Evolutionary conservation across 1,284 basidiomycete genomes (phyloP), one percentile per base, ranked within the genome.

Genomic region (Coniophora puteana): DNA sequence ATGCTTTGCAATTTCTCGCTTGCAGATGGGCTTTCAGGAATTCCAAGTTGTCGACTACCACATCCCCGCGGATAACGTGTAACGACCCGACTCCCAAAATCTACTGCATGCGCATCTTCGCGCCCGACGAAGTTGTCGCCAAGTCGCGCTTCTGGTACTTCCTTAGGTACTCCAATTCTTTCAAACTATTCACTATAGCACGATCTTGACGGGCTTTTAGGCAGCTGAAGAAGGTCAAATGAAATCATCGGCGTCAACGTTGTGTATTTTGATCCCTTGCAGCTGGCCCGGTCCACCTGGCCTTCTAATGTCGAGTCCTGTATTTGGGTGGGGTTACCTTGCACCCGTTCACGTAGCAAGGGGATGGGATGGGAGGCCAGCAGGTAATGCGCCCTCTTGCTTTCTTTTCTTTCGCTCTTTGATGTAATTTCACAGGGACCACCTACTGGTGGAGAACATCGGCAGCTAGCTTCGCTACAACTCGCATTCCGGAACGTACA

Each of bases 101-200:
- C 67, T 98, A 91, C 81, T 90, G 96, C 61, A 99, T 99, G 95
- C 88, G 95, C 67, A 97, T 99, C 68, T 99, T 99, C 65, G 95
- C 96, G 52, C 90, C 91, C 57, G 98, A 99, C 69, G 93, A 96
- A 56, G 86, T 97, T 54, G 92, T 99, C 58, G 96, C 96, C 61
- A 98, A 99, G 80, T 96, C 91, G 47, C 88, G 95, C 51, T 99
- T 96, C 89, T 99, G 96, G 95, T 99, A 98, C 78, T 99, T 96
- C 83, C 80, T 99, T 53, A 78, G 84, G 85, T 86, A 52, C 54
- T 63, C 53, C 21, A 29, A 31, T 26, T 5, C 10, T 20, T 17
- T 17, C 5, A 17, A 13, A 13, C 32, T 26, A 13, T 29, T 29
- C n/a, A 26, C 31, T 4, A 14, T 14, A 17, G 18, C 18, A 28